Evolutionary conservation across 257 asterid species (phyloP).

Genomic region (Salvia rosmarinus): DNA sequence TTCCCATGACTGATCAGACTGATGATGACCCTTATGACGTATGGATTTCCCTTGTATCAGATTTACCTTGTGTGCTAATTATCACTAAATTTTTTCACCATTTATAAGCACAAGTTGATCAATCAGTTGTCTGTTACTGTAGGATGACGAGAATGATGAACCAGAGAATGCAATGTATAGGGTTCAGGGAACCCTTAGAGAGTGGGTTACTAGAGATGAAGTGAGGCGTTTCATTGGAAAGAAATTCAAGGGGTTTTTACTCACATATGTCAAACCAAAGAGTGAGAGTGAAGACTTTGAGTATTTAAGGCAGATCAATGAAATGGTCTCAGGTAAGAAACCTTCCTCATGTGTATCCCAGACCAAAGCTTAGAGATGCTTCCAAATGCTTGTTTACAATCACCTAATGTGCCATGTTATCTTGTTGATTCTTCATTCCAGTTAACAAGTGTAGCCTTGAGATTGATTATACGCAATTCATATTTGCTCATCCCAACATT

Average conservation of each 20-base stretch:
- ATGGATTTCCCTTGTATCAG: conserved; percentile 23
- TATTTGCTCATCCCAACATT: conserved; percentile 79
- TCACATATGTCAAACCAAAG: conserved; percentile 79
- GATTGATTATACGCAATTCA: conserved; percentile 93
- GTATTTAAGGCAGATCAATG: conserved; percentile 90
- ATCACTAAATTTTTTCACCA: neutral
- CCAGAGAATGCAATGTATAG: conserved; percentile 87
- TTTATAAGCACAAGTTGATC: conserved; percentile 2
- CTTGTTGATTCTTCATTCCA: conserved; percentile 46
- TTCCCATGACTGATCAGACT: conserved; percentile 85
- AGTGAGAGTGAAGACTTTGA: conserved; percentile 81
- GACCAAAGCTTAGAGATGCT: neutral
- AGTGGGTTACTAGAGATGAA: conserved; percentile 99
- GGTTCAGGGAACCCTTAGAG: conserved; percentile 96
- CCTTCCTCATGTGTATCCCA: conserved; percentile 22
- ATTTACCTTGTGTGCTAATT: conserved; percentile 3
- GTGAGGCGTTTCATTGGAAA: conserved; percentile 90
- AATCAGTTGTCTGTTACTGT: conserved; percentile 21
- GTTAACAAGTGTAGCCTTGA: conserved; percentile 97
- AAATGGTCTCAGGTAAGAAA: conserved; percentile 86
- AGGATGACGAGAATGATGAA: conserved; percentile 92
- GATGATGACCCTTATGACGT: conserved; percentile 88
- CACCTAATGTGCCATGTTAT: conserved; percentile 27
- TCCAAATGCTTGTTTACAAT: conserved; percentile 21
- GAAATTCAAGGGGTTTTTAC: conserved; percentile 89